Evolutionary conservation across 2,329 filamentous ascomycete species (phyloP).

Genomic region (Monilinia aucupariae): DNA sequence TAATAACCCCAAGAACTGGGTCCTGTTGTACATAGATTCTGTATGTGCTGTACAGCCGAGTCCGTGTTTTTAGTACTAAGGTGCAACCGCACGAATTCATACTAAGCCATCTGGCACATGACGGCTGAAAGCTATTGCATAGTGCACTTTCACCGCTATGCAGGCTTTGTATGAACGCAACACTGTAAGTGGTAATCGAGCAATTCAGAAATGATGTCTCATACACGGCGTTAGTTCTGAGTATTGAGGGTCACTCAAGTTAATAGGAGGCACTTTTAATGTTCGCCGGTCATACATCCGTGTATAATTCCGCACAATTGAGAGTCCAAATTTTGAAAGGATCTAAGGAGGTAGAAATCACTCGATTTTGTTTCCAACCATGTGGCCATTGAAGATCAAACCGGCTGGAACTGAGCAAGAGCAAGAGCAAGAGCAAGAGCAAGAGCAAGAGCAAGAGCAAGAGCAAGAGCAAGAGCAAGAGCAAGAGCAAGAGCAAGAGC

Average conservation of each 20-base stretch:
- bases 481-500: not conserved
- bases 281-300: not conserved
- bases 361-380: not conserved
- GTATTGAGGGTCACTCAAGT: not conserved
- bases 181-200: not conserved
- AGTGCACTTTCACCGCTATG: not conserved
- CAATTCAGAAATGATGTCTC: not conserved
- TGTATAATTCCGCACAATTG: not conserved
- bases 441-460: not conserved
- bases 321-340: not conserved
- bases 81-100: not conserved
- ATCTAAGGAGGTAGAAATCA: not conserved
- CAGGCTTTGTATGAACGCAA: not conserved
- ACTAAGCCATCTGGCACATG: not conserved
- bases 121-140: not conserved
- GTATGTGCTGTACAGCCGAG: not conserved
- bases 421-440: not conserved
- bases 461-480: not conserved
- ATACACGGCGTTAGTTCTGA: not conserved
- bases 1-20: not conserved
- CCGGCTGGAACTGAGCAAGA: not conserved
- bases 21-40: not conserved
- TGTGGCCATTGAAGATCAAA: not conserved
- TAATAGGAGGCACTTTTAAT: not conserved
- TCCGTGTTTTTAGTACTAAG: not conserved